Evolutionary conservation across 768 basidiomycete species (phyloP).

Genomic region (Lepiota brunneoincarnata): DNA sequence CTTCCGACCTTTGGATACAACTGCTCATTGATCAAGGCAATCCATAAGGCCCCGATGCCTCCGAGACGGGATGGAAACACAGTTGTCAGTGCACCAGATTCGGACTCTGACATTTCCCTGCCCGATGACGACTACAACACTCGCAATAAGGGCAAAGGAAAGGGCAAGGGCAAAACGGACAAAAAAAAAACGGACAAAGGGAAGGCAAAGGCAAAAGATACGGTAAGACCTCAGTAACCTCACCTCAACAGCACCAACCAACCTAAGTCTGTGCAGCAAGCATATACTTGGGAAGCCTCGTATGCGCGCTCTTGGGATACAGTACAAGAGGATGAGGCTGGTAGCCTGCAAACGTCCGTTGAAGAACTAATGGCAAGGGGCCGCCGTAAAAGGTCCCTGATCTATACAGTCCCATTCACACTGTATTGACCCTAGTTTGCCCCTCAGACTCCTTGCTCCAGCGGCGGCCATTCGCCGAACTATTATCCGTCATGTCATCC

Average conservation of each 20-base stretch:
- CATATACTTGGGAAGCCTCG: constrained; percentile 95
- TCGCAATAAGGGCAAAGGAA: constrained; percentile 56
- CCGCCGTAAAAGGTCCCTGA: constrained; percentile 70
- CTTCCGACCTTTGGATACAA: no score
- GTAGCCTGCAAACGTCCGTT: constrained; percentile 87
- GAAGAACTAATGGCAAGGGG: constrained; percentile 86
- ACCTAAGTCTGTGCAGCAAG: constrained; percentile 46
- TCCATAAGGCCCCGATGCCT: constrained; percentile 23
- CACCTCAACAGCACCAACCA: background rate
- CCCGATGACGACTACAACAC: constrained; percentile 45
- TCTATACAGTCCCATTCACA: constrained; percentile 4
- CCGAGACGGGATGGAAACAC: constrained; percentile 31
- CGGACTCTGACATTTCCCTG: constrained; percentile 71
- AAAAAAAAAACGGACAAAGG: constrained; percentile 33
- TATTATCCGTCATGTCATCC: constrained; percentile 92
- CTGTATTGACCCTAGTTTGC: background rate
- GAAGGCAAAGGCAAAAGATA: constrained; percentile 54
- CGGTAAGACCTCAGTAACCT: constrained; percentile 22
- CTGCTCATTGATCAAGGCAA: background rate
- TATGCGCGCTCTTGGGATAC: constrained; percentile 96
- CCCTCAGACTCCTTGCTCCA: constrained; percentile 69
- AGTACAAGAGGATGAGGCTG: constrained; percentile 93
- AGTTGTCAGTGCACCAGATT: constrained; percentile 54
- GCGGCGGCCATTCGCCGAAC: constrained; percentile 86
- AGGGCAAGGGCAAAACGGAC: constrained; percentile 52